Evolutionary conservation across 1,139 yeast species (phyloP).

Genomic region (Hansenula sp.): DNA sequence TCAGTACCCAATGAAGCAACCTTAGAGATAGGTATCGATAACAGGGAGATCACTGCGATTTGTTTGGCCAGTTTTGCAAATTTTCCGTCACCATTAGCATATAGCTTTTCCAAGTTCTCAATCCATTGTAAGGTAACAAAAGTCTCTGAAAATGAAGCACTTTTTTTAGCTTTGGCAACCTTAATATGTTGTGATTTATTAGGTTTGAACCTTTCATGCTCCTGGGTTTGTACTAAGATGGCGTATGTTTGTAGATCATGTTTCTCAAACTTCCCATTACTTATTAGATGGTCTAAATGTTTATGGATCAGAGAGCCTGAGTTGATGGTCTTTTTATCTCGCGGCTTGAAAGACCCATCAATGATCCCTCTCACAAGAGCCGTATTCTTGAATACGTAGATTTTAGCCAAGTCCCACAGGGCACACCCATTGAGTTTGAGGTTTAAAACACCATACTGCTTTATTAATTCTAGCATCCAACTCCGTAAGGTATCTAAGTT

Average conservation of each 20-base stretch:
- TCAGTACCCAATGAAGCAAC: conserved; percentile 40
- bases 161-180: conserved; percentile 6
- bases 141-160: conserved; percentile 40
- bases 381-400: conserved; percentile 47
- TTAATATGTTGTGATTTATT: conserved; percentile 1
- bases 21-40: conserved; percentile 44
- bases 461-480: conserved; percentile 50
- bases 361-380: conserved; percentile 47
- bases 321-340: conserved; percentile 13
- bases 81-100: conserved; percentile 52
- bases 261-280: conserved; percentile 38
- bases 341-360: conserved; percentile 38
- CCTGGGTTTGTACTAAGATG: conserved; percentile 21
- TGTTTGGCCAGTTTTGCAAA: conserved; percentile 43
- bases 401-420: conserved; percentile 57
- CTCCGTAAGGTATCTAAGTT: conserved; percentile 47
- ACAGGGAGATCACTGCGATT: conserved; percentile 47
- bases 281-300: conserved; percentile 39
- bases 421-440: conserved; percentile 55
- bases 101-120: conserved; percentile 51
- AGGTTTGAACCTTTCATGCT: neutral
- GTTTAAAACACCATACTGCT: conserved; percentile 48
- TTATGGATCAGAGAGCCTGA: conserved; percentile 18
- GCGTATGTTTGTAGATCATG: conserved; percentile 40
- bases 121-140: conserved; percentile 57